Evolutionary conservation across 2,329 filamentous ascomycete genomes (phyloP).

Genomic region (Metarhizium brunneum): DNA sequence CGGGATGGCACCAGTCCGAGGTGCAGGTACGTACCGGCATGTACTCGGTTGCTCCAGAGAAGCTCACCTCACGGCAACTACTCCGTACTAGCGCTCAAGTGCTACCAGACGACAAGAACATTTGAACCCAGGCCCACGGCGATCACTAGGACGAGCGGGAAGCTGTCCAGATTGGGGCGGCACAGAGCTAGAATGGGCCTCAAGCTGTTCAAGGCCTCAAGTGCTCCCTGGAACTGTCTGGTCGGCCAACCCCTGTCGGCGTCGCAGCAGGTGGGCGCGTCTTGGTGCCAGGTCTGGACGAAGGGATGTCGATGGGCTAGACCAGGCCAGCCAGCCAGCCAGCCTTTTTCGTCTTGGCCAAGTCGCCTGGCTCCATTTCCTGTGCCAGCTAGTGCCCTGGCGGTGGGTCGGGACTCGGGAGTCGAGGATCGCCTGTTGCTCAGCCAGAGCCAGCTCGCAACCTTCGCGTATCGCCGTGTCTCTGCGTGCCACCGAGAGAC

Average conservation of each 20-base stretch:
- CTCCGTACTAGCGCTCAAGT: no score
- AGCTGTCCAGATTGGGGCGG: not conserved
- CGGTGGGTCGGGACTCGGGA: no score
- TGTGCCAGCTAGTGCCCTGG: no score
- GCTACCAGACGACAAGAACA: no score
- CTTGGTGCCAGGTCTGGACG: not conserved
- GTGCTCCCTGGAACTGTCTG: not conserved
- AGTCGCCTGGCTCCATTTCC: no score
- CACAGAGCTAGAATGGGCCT: not conserved
- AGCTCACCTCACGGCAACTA: not conserved
- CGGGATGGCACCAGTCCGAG: not conserved
- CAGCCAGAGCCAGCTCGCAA: no score
- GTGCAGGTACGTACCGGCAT: not conserved
- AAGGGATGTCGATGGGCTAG: not conserved
- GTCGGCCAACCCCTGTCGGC: not conserved
- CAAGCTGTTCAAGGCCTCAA: not conserved
- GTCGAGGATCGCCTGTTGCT: no score
- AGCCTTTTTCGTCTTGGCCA: not conserved
- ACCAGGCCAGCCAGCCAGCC: not conserved
- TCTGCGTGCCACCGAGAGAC: not conserved
- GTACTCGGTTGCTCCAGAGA: not conserved
- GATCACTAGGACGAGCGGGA: not conserved
- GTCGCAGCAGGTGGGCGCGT: not conserved
- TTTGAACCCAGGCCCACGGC: no score
- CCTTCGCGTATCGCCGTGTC: not conserved